These are phyloP conservation scores for Trichophyton simii DNA, from an alignment of 2,329 filamentous ascomycete species.

Conservation along the genomic window DNA sequence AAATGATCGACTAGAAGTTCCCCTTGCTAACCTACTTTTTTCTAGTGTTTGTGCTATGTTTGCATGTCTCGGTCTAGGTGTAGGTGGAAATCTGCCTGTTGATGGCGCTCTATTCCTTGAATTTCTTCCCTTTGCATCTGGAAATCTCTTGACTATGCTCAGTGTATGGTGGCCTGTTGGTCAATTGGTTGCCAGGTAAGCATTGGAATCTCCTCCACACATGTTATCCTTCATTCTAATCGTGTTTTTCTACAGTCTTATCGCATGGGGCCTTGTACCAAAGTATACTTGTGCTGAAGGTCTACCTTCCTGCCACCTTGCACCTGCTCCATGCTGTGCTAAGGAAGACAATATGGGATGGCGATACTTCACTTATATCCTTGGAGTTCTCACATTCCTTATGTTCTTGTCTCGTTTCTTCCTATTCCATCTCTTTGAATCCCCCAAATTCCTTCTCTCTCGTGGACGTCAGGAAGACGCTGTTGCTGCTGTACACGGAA, in stretches of 20 bases:
- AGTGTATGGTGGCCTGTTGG: slow-evolving; percentile 81
- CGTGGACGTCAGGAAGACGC: slow-evolving; percentile 66
- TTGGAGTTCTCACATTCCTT: slow-evolving; percentile 58
- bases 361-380: slow-evolving; percentile 59
- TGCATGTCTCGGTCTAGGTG: slow-evolving; percentile 52
- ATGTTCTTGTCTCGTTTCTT: slow-evolving; percentile 73
- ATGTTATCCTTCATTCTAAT: not conserved
- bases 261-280: slow-evolving; percentile 66
- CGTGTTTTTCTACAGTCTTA: slow-evolving; percentile 20
- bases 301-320: slow-evolving; percentile 22
- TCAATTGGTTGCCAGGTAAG: slow-evolving; percentile 51
- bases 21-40: not conserved
- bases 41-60: slow-evolving; percentile 46
- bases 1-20: too few relatives aligned
- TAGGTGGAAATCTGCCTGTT: slow-evolving; percentile 65
- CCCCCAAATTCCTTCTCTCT: slow-evolving; percentile 69
- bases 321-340: slow-evolving; percentile 28
- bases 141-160: slow-evolving; percentile 62
- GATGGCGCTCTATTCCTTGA: slow-evolving; percentile 75
- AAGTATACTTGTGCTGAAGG: slow-evolving; percentile 43
- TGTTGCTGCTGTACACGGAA: slow-evolving; percentile 64
- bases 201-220: not conserved
- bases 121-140: slow-evolving; percentile 64
- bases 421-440: slow-evolving; percentile 70
- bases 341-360: slow-evolving; percentile 55